A percentile compares a stretch with the other conserved stretches of the same genome.
Evolutionary conservation across 148 eudicot genomes (phyloP).

Genomic region (Amaranthus palmeri): DNA sequence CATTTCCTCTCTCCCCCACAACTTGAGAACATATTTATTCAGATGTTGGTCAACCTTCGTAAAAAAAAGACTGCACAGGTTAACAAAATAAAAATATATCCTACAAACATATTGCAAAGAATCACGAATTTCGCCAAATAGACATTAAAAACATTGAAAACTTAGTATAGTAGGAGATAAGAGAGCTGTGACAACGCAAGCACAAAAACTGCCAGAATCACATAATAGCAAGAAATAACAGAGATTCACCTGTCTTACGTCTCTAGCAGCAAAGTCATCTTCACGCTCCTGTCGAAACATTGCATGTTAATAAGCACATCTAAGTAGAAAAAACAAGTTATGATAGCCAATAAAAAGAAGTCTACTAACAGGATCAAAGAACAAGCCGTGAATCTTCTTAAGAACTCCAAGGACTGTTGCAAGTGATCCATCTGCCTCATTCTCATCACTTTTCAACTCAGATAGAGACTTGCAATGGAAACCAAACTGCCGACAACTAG

Average conservation of each 20-base stretch:
- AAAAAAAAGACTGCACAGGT: too few relatives aligned
- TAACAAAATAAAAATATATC: too few relatives aligned
- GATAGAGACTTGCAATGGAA: conserved; percentile 57
- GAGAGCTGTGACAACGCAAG: not conserved
- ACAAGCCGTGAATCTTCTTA: conserved; percentile 53
- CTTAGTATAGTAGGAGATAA: not conserved
- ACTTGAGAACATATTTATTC: too few relatives aligned
- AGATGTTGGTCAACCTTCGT: too few relatives aligned
- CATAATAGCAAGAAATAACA: not conserved
- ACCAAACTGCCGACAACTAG: conserved; percentile 74
- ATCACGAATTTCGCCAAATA: too few relatives aligned
- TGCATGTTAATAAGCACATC: not conserved
- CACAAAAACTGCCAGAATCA: not conserved
- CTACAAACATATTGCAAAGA: too few relatives aligned
- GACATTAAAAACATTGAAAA: not conserved
- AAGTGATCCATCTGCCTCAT: conserved; percentile 84
- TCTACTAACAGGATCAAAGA: conserved; percentile 60
- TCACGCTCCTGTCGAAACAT: conserved; percentile 36
- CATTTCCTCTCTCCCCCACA: too few relatives aligned
- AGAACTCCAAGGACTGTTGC: conserved; percentile 68
- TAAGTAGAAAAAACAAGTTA: conserved; percentile 1
- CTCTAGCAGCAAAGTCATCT: conserved; percentile 45
- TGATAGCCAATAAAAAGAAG: conserved; percentile 4
- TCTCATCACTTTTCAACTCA: conserved; percentile 72
- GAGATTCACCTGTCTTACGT: conserved; percentile 61